Evolutionary conservation across 352 stramenopile species (phyloP), one percentile per base, ranked within the genome.

Genomic region (Phytophthora pluvialis): DNA sequence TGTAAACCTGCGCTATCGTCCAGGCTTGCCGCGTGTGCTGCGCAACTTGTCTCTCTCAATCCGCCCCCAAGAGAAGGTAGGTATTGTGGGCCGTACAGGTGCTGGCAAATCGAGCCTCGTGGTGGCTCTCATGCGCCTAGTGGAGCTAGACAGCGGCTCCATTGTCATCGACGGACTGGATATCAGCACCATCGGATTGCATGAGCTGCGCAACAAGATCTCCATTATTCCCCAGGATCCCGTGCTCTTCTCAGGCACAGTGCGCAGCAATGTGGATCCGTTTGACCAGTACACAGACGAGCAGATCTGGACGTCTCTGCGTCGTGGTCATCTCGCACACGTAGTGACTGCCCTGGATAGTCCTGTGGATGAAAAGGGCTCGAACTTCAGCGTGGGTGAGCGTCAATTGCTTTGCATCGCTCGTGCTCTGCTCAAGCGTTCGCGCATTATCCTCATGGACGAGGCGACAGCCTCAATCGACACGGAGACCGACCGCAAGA

Each of bases 361-460:
- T 31, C 77, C 64, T 29, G 72, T 89, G 50, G 78, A 84, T 29
- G 96, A 99, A 60, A 95, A 95, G 31, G 98, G 98, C 35, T 77
- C 58, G 9, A 99, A 99, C 72, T 98, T 98, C 40, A 96, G 76
- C 58, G 92, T 98, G 26, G 98, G 98, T 5, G 93, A 99, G 68
- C 79, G 97, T 10, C 97, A 99, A 73, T 65, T 99, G 31, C 60
- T 99, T 7, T 98, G 95, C 61, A 92, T 99, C 55, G 97, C 91
- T 42, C 81, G 98, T 44, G 97, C 97, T 13, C 69, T 99, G 46
- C 76, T 99, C 3, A 88, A 90, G 35, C 84, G 95, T 25, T 95
- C 92, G 47, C 67, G 72, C 11, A 97, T 99, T 32, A 86, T 99
- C 33, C 70, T 99, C 3, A 98, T 99, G 86, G 98, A 99, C 62